Evolutionary conservation across 257 asterid genomes (phyloP).

Genomic region (Primulina huaijiensis): DNA sequence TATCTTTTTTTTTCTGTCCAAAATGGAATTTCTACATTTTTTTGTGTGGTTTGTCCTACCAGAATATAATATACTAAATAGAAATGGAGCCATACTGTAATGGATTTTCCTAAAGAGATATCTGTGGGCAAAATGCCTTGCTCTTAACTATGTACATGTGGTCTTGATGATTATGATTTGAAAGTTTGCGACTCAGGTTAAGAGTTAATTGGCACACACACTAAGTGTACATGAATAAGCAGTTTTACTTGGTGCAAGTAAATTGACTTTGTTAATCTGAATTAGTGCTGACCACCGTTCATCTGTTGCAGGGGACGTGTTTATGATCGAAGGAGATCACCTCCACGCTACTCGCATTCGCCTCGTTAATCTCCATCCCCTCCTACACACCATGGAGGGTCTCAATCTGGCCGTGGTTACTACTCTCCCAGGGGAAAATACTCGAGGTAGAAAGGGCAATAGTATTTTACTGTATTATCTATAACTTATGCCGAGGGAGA

Average conservation of each 20-base stretch:
- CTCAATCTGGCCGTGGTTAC: constrained; percentile 62
- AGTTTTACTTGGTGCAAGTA: not conserved
- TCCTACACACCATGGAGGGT: constrained; percentile 58
- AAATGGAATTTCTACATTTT: not conserved
- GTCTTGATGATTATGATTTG: not conserved
- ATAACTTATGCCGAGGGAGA: not conserved
- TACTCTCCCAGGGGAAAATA: constrained; percentile 71
- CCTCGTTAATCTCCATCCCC: constrained; percentile 80
- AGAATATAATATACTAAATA: no score
- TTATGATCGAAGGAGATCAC: constrained; percentile 80
- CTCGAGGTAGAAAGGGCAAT: constrained; percentile 49
- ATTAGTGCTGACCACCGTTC: not conserved
- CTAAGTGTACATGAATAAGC: not conserved
- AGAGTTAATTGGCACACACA: not conserved
- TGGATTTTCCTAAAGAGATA: not conserved
- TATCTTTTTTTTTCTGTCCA: no score
- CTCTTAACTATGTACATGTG: not conserved
- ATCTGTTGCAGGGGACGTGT: constrained; percentile 47
- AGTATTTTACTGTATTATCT: not conserved
- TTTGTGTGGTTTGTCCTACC: not conserved
- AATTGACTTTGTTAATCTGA: not conserved
- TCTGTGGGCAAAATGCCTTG: not conserved
- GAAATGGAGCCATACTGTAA: no score
- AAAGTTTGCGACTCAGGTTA: not conserved
- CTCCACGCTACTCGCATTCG: constrained; percentile 72